phyloP scores from a whole-genome alignment of 2,329 filamentous ascomycete genomes.

The Anisogramma anomala region DNA sequence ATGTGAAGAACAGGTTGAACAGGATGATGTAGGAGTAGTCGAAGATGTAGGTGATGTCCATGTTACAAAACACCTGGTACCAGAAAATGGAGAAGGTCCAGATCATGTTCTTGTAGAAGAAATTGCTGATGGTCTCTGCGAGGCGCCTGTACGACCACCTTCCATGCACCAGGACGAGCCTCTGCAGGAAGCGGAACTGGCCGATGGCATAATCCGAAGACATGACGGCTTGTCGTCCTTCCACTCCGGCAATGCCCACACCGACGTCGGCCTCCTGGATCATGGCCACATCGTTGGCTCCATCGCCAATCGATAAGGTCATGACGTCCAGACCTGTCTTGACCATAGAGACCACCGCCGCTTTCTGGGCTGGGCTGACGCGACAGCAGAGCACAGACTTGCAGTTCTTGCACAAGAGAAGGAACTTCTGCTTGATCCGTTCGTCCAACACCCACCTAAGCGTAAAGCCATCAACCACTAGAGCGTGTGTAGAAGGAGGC shows the following conservation, averaged over 20 bases:
- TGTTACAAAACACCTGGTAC: constrained; percentile 93
- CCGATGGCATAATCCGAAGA: constrained; percentile 92
- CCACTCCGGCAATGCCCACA: constrained; percentile 86
- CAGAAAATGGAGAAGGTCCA: constrained; percentile 97
- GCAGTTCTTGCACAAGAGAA: constrained; percentile 93
- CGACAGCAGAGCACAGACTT: constrained; percentile 93
- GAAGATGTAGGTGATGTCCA: constrained; percentile 92
- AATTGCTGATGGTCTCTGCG: constrained; percentile 90
- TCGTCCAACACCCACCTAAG: constrained; percentile 80
- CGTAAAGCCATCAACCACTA: constrained; percentile 91
- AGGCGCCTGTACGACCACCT: constrained; percentile 93
- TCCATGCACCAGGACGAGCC: constrained; percentile 79
- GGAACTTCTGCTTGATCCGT: constrained; percentile 75
- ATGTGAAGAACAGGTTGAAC: constrained; percentile 95
- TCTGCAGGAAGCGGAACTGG: constrained; percentile 79
- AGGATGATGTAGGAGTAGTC: constrained; percentile 96
- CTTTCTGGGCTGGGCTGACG: constrained; percentile 94
- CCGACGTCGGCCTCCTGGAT: constrained; percentile 96
- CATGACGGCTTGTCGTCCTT: constrained; percentile 89
- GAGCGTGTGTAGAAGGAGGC: constrained; percentile 75
- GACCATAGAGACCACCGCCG: constrained; percentile 91
- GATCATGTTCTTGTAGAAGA: constrained; percentile 99
- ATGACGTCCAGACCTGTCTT: constrained; percentile 92
- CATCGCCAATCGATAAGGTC: constrained; percentile 86
- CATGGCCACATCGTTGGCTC: constrained; percentile 95